These are phyloP conservation scores for Pyrenochaeta sp. DNA, from an alignment of 2,329 filamentous ascomycete genomes.

Conservation along the genomic window DNA sequence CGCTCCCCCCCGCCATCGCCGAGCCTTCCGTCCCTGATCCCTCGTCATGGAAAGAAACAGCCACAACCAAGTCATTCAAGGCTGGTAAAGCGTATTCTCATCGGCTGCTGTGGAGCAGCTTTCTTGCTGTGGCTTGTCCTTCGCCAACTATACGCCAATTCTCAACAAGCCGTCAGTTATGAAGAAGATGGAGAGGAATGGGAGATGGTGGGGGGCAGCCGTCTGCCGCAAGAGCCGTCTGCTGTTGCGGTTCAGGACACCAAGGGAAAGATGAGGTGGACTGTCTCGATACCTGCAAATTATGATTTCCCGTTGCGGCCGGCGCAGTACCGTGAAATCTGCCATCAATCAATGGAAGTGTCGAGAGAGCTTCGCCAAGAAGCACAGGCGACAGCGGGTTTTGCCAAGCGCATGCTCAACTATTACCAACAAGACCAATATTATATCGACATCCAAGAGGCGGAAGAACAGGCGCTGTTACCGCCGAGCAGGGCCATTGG, in stretches of 20 bases:
- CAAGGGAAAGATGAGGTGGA: conserved; percentile 75
- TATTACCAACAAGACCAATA: conserved; percentile 72
- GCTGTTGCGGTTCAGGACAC: conserved; percentile 75
- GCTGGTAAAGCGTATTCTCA: conserved; percentile 64
- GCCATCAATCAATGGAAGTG: conserved; percentile 71
- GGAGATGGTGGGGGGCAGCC: conserved; percentile 72
- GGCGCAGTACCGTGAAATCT: conserved; percentile 74
- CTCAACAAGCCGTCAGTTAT: conserved; percentile 21
- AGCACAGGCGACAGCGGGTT: conserved; percentile 32
- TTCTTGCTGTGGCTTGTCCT: conserved; percentile 62
- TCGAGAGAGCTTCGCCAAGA: conserved; percentile 59
- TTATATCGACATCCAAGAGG: conserved; percentile 79
- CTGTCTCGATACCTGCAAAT: conserved; percentile 76
- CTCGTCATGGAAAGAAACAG: conserved; percentile 70
- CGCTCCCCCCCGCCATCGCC: conserved; percentile 76
- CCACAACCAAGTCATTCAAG: conserved; percentile 63
- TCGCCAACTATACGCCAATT: conserved; percentile 39
- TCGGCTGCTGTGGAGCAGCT: conserved; percentile 60
- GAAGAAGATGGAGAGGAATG: conserved; percentile 57
- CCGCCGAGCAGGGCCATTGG: conserved; percentile 54
- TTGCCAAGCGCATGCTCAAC: conserved; percentile 48
- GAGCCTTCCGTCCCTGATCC: conserved; percentile 72
- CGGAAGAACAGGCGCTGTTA: conserved; percentile 71
- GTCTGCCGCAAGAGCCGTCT: conserved; percentile 75
- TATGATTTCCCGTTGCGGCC: conserved; percentile 72